Evolutionary conservation across 1,139 yeast genomes (phyloP), one percentile per base, ranked within the genome.

Genomic region (Candida sp.): DNA sequence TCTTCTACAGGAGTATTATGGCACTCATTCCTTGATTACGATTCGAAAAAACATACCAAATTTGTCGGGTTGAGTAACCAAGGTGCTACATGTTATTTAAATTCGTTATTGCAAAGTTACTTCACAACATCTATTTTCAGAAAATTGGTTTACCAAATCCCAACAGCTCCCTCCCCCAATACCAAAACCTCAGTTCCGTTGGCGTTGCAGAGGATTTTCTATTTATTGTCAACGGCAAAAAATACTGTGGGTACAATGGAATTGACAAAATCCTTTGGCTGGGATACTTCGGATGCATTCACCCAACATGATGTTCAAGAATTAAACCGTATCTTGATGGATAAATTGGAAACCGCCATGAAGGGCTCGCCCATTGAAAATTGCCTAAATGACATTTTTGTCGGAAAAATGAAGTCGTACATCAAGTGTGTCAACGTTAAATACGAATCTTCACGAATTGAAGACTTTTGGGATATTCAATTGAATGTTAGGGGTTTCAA

Each of bases 261-360:
- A 58, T 73, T 93, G 46, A 93, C 99, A 0, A 80, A 81, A 49
- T 85, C 98, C 0, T 93, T 93, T 71, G 99, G 99, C 7, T 93
- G 99, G 99, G 97, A 91, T 60, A 79, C 90, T 7, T 84, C 85
- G 8, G 99, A 93, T 56, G 97, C 98, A 0, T 95, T 93, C 62
- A 88, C 96, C 5, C 99, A 93, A 64, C 99, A 93, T 63, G 99
- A 93, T 61, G 97, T 93, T 12, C 99, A 95, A 61, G 99, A 93
- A 62, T 75, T 95, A 61, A 90, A 91, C 60, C 84, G 99, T 55
- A 91, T 95, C 35, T 74, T 93, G 59, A 93, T 95, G 97, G 99
- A 93, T 62, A 83, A 86, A 54, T 73, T 93, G 43, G 99, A 95
- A 64, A 75, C 83, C 5, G 88, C 89, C 42, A 91, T 93, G 98